Percentiles rank a stretch among this genome's conserved stretches.
Evolutionary conservation across 345 rosid species (phyloP).

Genomic region (Eutrema yunnanense): DNA sequence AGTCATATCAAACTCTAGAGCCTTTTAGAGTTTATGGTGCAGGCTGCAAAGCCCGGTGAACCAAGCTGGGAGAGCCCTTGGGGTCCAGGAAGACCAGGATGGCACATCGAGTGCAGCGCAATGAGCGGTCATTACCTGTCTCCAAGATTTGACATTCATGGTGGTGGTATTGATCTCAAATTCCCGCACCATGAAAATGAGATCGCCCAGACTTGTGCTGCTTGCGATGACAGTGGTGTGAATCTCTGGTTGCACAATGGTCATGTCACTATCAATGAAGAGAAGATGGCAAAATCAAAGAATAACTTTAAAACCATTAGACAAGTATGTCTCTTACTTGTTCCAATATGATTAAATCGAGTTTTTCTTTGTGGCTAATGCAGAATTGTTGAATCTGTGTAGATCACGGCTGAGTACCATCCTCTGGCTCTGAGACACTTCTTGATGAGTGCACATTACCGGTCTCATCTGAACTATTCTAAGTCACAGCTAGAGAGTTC

Average conservation of each 20-base stretch:
- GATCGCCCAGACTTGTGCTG: constrained; percentile 75
- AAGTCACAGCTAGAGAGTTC: constrained; percentile 49
- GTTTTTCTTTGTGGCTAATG: background rate
- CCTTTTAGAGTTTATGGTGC: background rate
- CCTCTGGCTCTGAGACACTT: constrained; percentile 68
- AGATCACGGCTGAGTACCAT: constrained; percentile 58
- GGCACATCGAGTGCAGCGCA: constrained; percentile 97
- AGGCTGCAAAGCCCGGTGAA: constrained; percentile 11
- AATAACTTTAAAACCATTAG: constrained; percentile 58
- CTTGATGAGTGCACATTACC: constrained; percentile 63
- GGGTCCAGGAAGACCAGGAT: constrained; percentile 68
- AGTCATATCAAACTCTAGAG: background rate
- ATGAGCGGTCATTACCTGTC: constrained; percentile 68
- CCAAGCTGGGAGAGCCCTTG: too few relatives aligned
- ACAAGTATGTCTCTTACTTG: constrained; percentile 33
- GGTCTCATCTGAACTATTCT: constrained; percentile 58
- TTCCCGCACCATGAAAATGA: constrained; percentile 88
- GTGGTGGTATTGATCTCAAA: constrained; percentile 68
- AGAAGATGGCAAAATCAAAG: constrained; percentile 64
- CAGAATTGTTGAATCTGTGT: constrained; percentile 5
- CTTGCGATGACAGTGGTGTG: constrained; percentile 44
- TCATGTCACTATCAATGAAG: constrained; percentile 58
- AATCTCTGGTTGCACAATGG: constrained; percentile 77
- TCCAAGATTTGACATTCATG: constrained; percentile 20
- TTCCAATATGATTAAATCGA: background rate